Evolutionary conservation across 2,329 filamentous ascomycete genomes (phyloP), one percentile per base, ranked within the genome.

Genomic region (Stagonosporopsis vannaccii): DNA sequence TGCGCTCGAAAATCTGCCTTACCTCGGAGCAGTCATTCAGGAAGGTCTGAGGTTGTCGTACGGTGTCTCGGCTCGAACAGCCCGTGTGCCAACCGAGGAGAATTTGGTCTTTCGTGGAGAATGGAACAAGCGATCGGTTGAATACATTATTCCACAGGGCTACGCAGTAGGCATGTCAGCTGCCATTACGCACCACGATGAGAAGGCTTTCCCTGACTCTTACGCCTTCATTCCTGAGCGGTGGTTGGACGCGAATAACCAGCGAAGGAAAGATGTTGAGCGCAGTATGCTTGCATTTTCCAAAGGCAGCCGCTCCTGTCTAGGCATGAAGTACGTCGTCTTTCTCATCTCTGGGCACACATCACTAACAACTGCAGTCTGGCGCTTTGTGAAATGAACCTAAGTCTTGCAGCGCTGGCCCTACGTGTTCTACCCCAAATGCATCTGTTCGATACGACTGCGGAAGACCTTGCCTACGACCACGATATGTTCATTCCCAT

Each of bases 271-370:
- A 35, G 60, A 64, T 3, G 40, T 75, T 6, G 71, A 74, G 47
- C 60, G 60, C 1, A 66, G 66, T 33, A 60, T 74, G 56, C 53
- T 74, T 23, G 56, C 67, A 0, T 75, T 75, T 33, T 69, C 63
- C 2, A 74, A 72, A 33, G 73, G 73, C 1, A 72, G 63, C 35
- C 56, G 73, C 6, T 57, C 61, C 20, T 75, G 73, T 32, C 52
- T 75, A 28, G 72, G 73, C 12, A 68, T 73, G 58, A 73, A 75
- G 67, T 73, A 58, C 67, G 71, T 69, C 4, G 11, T 17, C 13
- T 23, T 5, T 11, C 35, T 35, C 23, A 25, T 0, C 15, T 6
- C 8, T 41, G 35, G 9, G 23, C 7, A 22, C 2, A 17, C 6
- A 19, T 26, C 33, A n/a, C 58, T 65, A 56, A 63, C 15, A 37